A percentile compares a stretch with the other conserved stretches of the same genome.
Evolutionary conservation across 495 filamentous ascomycete species (phyloP).

Genomic region (Melanomma pulvis-pyrius): DNA sequence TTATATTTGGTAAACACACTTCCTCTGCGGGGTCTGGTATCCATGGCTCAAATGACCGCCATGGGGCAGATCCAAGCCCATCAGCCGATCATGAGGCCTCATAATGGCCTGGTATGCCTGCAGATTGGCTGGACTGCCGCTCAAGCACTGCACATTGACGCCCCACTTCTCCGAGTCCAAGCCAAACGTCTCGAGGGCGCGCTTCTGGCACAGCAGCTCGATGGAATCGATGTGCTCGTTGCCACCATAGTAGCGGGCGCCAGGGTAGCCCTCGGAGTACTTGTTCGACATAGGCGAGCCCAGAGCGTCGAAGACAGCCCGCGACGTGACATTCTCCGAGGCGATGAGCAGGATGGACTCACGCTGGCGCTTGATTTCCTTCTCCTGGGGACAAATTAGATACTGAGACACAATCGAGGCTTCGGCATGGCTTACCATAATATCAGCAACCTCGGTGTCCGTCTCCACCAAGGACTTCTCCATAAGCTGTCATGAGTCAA

Average conservation of each 20-base stretch:
- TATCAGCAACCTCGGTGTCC: conserved; percentile 88
- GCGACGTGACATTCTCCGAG: conserved; percentile 88
- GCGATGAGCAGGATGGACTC: conserved; percentile 98
- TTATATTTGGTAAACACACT: conserved; percentile 59
- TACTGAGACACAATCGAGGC: too few relatives aligned
- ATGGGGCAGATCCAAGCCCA: conserved; percentile 97
- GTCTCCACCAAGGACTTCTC: conserved; percentile 80
- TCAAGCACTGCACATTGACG: conserved; percentile 96
- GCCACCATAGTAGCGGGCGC: conserved; percentile 97
- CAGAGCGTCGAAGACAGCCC: conserved; percentile 85
- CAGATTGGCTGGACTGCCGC: conserved; percentile 91
- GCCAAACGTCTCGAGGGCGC: conserved; percentile 90
- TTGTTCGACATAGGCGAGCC: conserved; percentile 96
- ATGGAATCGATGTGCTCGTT: conserved; percentile 98
- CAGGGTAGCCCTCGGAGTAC: conserved; percentile 98
- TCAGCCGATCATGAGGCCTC: conserved; percentile 92
- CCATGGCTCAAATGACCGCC: conserved; percentile 98
- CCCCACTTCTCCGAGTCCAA: conserved; percentile 90
- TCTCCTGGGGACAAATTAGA: conserved; percentile 62
- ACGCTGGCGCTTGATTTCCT: conserved; percentile 94
- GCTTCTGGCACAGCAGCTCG: conserved; percentile 93
- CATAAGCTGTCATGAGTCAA: conserved; percentile 78
- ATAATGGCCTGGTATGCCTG: conserved; percentile 99
- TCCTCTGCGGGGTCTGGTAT: conserved; percentile 90
- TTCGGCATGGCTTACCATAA: conserved; percentile 71